Evolutionary conservation across 164 flowering plant genomes (phyloP).

Genomic region (Dillenia turbinata): DNA sequence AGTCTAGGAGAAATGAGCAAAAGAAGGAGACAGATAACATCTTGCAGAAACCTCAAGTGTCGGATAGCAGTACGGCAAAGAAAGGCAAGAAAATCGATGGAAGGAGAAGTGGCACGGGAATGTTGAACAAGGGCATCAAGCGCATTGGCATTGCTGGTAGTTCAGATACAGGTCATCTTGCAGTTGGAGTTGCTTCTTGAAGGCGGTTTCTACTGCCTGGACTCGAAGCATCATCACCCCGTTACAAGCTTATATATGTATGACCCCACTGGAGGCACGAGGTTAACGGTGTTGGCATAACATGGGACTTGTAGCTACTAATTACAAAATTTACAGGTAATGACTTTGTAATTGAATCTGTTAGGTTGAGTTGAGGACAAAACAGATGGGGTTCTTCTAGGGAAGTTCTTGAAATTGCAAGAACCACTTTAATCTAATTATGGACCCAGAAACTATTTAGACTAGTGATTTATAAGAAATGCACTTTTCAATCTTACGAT

Average conservation of each 20-base stretch:
- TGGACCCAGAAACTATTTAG: not conserved
- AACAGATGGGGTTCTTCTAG: not conserved
- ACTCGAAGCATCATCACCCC: not conserved
- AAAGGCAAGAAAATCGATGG: slow-evolving; percentile 16
- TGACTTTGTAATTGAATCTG: slow-evolving; percentile 2
- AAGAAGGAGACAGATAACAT: slow-evolving; percentile 9
- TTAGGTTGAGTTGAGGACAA: not conserved
- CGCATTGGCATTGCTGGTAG: slow-evolving; percentile 10
- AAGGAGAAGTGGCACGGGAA: not conserved
- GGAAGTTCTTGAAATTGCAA: not conserved
- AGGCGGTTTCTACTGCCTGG: not conserved
- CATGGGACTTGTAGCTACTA: not conserved
- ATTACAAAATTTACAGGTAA: not conserved
- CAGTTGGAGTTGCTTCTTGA: slow-evolving; percentile 31
- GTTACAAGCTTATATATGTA: too few species aligned
- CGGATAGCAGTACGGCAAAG: slow-evolving; percentile 14
- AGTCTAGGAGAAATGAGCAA: slow-evolving; percentile 15
- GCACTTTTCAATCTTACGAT: not conserved
- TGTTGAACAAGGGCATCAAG: slow-evolving; percentile 22
- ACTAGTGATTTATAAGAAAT: not conserved
- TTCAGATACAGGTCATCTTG: slow-evolving; percentile 16
- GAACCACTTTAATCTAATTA: not conserved
- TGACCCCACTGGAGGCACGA: too few species aligned
- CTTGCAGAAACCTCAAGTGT: slow-evolving; percentile 11
- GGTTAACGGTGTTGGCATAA: too few species aligned